Evolutionary conservation across 495 filamentous ascomycete species (phyloP), one percentile per base, ranked within the genome.

Genomic region (Paragyromitra xinjiangensis): DNA sequence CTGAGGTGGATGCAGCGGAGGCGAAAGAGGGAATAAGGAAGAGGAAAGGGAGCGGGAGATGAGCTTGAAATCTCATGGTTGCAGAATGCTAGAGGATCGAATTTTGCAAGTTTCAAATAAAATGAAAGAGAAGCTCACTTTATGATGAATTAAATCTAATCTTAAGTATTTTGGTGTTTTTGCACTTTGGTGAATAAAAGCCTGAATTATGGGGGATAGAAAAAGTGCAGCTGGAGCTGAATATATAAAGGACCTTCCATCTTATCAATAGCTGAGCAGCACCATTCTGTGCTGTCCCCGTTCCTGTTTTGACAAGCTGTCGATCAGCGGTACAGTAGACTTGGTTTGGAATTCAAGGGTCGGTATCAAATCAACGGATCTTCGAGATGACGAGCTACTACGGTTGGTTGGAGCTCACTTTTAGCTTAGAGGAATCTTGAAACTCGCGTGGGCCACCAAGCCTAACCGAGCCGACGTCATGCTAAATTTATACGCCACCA

Each of bases 1-100:
- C 81, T 62, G 83, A 48, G 16, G 81, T 73, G 8, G 82, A 74
- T 6, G 34, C 39, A 39, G 69, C 48, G 29, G 39, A 61, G 19
- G 61, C 42, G 4, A 64, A 29, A 11, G 58, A 45, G 42, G 63
- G 73, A 16, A 77, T 39, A 34, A 77, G 61, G 61, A 77, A 44
- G 24, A 73, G 61, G 39, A 66, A 26, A 26, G 68, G 73, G n/a
- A 72, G 39, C 26, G 56, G 29, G 53, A 59, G 12, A 39, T 22
- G 55, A 2, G 3, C 12, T 61, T 62, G 68, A 42, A 71, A 11
- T 7, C 55, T 61, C 68, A 71, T 71, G 26, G 14, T 58, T 45
- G 22, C 22, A 22, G n/a, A 42, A 19, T 12, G 34, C n/a, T 24
- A 5, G n/a, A 26, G 12, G 29, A 37, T 24, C 37, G 42, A 19